A percentile compares a stretch with the other conserved stretches of the same genome.
phyloP scores from a whole-genome alignment of 108 stramenopile species.

The Cyclotella atomus region DNA sequence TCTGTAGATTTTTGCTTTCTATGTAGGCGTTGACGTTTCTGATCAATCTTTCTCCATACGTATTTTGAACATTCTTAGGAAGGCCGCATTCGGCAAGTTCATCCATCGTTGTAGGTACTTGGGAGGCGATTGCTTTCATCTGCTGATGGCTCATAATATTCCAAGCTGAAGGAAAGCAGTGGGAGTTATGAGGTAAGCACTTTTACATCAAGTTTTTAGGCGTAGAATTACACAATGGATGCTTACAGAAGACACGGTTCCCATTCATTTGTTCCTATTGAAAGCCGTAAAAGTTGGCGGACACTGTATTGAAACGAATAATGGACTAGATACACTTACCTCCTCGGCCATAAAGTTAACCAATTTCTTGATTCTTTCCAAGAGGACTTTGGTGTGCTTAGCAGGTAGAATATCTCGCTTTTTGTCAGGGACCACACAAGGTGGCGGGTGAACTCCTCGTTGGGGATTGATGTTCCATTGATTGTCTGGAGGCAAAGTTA shows the following conservation, averaged over 20 bases:
- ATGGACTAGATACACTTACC: slow-evolving; percentile 58
- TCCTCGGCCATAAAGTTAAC: slow-evolving; percentile 79
- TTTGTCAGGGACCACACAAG: neutral
- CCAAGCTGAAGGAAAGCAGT: slow-evolving; percentile 63
- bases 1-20: slow-evolving; percentile 57
- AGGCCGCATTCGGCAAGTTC: slow-evolving; percentile 73
- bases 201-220: neutral
- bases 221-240: neutral
- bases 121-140: slow-evolving; percentile 65
- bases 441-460: slow-evolving; percentile 5
- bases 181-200: neutral
- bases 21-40: slow-evolving; percentile 65
- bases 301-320: neutral
- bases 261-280: slow-evolving; percentile 74
- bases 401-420: slow-evolving; percentile 63
- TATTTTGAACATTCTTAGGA: slow-evolving; percentile 72
- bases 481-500: slow-evolving; percentile 4
- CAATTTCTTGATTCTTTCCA: slow-evolving; percentile 68
- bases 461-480: slow-evolving; percentile 1
- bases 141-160: slow-evolving; percentile 73
- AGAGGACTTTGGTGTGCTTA: slow-evolving; percentile 58
- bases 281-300: neutral
- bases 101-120: slow-evolving; percentile 71
- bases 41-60: slow-evolving; percentile 82
- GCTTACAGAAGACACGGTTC: slow-evolving; percentile 80